Conservation (phyloP, 345 rosid genomes). For the Lenwebbia sp. region DNA sequence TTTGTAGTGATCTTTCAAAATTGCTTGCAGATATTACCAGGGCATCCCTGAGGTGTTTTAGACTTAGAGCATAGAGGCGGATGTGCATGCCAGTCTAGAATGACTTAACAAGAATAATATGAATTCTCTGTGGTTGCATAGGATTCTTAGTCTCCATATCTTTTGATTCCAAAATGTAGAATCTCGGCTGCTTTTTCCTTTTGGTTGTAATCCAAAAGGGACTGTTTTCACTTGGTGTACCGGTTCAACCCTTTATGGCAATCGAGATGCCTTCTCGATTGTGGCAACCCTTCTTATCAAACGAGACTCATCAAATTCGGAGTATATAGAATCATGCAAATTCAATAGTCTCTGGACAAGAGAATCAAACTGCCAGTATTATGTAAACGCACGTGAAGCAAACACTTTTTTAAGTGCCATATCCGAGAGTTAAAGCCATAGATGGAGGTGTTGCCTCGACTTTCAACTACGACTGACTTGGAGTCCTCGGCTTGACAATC, state of each 20-base stretch:
- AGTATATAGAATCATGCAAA: no score
- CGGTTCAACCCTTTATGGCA: no score
- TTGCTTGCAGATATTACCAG: slow-evolving; percentile 57
- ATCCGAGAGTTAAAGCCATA: neutral
- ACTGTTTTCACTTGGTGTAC: no score
- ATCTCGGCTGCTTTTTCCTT: neutral
- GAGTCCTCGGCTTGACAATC: neutral
- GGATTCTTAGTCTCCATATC: neutral
- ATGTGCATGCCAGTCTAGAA: slow-evolving; percentile 52
- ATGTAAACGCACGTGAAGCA: no score
- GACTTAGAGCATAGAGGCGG: no score
- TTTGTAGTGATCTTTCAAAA: neutral
- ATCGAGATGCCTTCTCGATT: no score
- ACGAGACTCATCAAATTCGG: no score
- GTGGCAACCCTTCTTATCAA: no score
- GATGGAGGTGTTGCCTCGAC: neutral
- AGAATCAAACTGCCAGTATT: neutral
- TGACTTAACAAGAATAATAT: neutral
- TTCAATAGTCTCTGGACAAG: no score
- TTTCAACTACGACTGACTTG: neutral
- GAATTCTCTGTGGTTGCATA: neutral
- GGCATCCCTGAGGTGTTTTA: no score
- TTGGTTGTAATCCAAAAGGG: neutral
- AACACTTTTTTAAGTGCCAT: neutral
- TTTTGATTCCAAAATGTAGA: neutral